phyloP scores from a whole-genome alignment of 2,329 filamentous ascomycete genomes.

The Mariannaea sp. region DNA sequence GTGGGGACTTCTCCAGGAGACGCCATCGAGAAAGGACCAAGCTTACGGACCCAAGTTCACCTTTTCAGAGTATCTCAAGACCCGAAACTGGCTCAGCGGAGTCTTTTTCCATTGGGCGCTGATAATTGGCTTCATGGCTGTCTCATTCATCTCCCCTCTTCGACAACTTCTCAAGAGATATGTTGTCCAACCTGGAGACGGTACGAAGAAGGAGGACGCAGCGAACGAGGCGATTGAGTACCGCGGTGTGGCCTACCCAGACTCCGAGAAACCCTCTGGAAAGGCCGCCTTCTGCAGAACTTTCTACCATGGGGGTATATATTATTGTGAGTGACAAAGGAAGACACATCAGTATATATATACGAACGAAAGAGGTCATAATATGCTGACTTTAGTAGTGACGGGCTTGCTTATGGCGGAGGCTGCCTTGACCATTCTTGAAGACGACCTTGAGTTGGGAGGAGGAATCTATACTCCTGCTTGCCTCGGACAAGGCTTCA shows the following conservation, averaged over 20 bases:
- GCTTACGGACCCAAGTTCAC: conserved; percentile 67
- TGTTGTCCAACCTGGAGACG: conserved; percentile 60
- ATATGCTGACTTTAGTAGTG: conserved; percentile 50
- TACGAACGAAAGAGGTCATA: too few relatives aligned
- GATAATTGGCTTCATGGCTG: conserved; percentile 48
- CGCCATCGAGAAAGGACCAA: conserved; percentile 49
- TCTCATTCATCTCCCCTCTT: conserved; percentile 52
- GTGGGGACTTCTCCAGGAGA: conserved; percentile 63
- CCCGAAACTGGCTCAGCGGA: conserved; percentile 55
- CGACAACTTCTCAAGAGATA: conserved; percentile 50
- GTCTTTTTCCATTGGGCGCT: conserved; percentile 56
- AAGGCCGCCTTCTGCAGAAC: conserved; percentile 62
- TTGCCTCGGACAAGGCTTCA: conserved; percentile 68
- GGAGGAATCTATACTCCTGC: conserved; percentile 76
- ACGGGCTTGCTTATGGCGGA: conserved; percentile 68
- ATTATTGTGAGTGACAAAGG: conserved; percentile 58
- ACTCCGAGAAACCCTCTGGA: conserved; percentile 47
- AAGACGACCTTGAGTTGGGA: conserved; percentile 62
- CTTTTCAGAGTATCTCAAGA: conserved; percentile 59
- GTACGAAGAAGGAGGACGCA: conserved; percentile 56
- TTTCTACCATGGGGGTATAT: conserved; percentile 64
- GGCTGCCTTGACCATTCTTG: conserved; percentile 67
- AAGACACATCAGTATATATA: background rate
- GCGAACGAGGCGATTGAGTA: conserved; percentile 67
- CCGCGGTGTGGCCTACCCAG: conserved; percentile 66